A percentile compares a stretch with the other conserved stretches of the same genome.
These are phyloP conservation scores for Rugonectria rugulosa DNA, from an alignment of 2,329 filamentous ascomycete genomes.

Conservation along the genomic window DNA sequence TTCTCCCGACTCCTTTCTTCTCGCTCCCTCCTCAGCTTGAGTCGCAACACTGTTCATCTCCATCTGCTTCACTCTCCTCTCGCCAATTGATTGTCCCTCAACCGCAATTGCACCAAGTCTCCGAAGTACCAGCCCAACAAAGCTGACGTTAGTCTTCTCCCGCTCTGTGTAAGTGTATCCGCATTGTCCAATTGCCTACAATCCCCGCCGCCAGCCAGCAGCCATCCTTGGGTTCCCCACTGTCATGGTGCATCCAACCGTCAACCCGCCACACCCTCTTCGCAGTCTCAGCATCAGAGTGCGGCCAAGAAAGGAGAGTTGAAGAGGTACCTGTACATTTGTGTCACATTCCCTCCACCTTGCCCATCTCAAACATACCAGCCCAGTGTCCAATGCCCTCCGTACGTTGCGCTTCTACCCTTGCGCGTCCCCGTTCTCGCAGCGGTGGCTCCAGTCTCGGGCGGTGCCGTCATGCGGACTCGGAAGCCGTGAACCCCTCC, in stretches of 20 bases:
- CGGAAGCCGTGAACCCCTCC: not conserved
- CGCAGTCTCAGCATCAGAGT: not conserved
- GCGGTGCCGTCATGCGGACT: not conserved
- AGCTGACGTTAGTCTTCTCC: not conserved
- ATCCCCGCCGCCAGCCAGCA: not conserved
- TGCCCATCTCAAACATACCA: not conserved
- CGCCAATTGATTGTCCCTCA: not conserved
- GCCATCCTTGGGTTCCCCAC: not conserved
- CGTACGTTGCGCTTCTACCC: too few species aligned
- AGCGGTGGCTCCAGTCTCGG: conserved; percentile 1
- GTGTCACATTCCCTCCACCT: conserved; percentile 11
- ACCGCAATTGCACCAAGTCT: not conserved
- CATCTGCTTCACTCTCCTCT: not conserved
- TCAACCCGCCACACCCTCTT: not conserved
- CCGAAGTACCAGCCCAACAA: not conserved
- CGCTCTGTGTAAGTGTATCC: not conserved
- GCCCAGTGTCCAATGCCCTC: too few species aligned
- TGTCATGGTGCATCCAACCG: not conserved
- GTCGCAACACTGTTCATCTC: not conserved
- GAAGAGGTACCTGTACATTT: not conserved
- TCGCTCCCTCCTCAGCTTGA: not conserved
- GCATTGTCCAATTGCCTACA: not conserved
- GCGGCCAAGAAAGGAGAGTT: too few species aligned
- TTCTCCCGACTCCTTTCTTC: not conserved
- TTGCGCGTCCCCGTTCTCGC: not conserved